Evolutionary conservation across 257 asterid genomes (phyloP), one percentile per base, ranked within the genome.

Genomic region (Galeopsis tetrahit): DNA sequence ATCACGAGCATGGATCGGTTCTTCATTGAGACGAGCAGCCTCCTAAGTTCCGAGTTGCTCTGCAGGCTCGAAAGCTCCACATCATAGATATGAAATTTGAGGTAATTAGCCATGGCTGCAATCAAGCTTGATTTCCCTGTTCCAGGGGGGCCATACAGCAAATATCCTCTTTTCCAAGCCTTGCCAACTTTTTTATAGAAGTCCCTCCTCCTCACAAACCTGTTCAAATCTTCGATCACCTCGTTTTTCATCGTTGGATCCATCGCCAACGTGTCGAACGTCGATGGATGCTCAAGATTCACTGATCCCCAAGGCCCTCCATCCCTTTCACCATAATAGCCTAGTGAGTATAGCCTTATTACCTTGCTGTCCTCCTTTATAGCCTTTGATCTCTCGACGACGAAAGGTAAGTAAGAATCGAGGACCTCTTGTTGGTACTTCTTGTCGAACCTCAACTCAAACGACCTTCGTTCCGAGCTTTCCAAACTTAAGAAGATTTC

Each of bases 261-360:
- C 59, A 53, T 53, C 4, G 59, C 59, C 59, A 53, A 53, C 1
- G 59, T 53, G 59, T 53, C 59, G 6, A 53, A 53, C 0, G 33
- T 53, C 5, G 59, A 53, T 7, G 59, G 59, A 53, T 53, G 59
- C 5, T 53, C 59, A 53, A 53, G 59, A 17, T 53, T 15, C 11
- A 53, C 59, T 4, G 59, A 53, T 53, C 34, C 59, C 59, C 59
- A 53, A 15, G 59, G 59, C 59, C 59, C 32, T 53, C 59, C 59
- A 17, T 15, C 59, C 34, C 0, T 6, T 53, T 14, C 59, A 0
- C 59, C 59, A 14, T 0, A 5, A 7, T 15, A 21, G 7, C 33
- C 33, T 10, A 53, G 3, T 1, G 59, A 15, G 33, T 53, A 17
- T 6, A 53, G 59, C 21, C 59, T 6, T 2, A 15, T 33, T 33